Base-by-base conservation (phyloP, 1,284 basidiomycete genomes). In the Trichosporon ovoides region DNA sequence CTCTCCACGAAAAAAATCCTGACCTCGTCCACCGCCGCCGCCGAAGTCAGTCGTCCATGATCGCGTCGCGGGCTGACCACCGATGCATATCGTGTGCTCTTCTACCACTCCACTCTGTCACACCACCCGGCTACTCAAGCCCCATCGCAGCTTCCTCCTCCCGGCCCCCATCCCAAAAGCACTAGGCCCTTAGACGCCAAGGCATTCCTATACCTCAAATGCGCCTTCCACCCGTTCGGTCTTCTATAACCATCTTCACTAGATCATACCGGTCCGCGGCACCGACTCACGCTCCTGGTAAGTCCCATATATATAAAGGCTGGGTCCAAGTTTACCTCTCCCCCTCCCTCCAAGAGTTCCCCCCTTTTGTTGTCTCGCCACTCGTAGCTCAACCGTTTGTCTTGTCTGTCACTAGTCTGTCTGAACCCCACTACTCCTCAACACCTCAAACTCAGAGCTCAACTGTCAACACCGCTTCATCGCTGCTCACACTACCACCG, bases 1-100 rank as follows among this genome's bases (percentile, higher is more conserved):
- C 43, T 48, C 43, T 48, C 43, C 43, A 48, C 43, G 43, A 48
- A 48, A 48, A 48, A 48, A 48, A 48, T 48, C 43, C 43, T 48
- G 43, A 48, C 43, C 43, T 48, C 43, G 28, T 48, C 43, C 28
- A 31, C 28, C 28, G 28, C 28, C 43, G 43, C 22, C 43, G 43
- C 43, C 43, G 24, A n/a, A n/a, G n/a, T n/a, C 28, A 20, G 40
- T 46, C 43, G 43, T 48, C 43, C 43, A 48, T 37, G 43, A 48
- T 28, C 43, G 43, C 24, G 43, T 48, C 43, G 28, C 40, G 24
- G 40, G 20, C 40, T 20, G 10, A 11, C 20, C 19, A 22, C 16
- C 43, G 22, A 48, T 48, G 43, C 43, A 48, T n/a, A 22, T 24
- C 28, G 22, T 28, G n/a, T 48, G n/a, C 24, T 16, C 10, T 48